Evolutionary conservation across 495 filamentous ascomycete genomes (phyloP).

Genomic region (Trichocladium antarcticum): DNA sequence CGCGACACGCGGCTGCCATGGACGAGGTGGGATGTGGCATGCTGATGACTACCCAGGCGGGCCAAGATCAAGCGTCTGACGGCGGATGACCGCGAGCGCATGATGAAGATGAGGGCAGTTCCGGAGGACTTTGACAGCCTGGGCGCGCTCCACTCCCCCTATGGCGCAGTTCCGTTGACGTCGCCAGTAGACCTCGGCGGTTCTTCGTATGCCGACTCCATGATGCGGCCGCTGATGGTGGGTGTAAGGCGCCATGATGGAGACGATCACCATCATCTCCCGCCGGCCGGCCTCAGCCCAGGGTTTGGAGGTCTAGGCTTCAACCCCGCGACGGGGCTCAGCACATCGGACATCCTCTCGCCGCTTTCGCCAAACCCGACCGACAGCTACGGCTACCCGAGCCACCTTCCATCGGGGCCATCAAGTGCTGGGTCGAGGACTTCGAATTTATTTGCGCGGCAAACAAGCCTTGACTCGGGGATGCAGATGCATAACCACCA

Average conservation of each 20-base stretch:
- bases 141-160: conserved; percentile 77
- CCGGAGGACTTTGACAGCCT: conserved; percentile 90
- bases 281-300: conserved; percentile 50
- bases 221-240: conserved; percentile 51
- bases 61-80: conserved; percentile 93
- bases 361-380: conserved; percentile 41
- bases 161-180: conserved; percentile 45
- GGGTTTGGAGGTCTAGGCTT: conserved; percentile 53
- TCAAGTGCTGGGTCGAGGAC: conserved; percentile 40
- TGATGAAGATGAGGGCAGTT: conserved; percentile 85
- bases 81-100: conserved; percentile 83
- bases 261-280: conserved; percentile 49
- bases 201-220: conserved; percentile 41
- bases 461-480: conserved; percentile 38
- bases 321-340: conserved; percentile 37
- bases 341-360: conserved; percentile 42
- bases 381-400: conserved; percentile 43
- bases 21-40: conserved; percentile 5
- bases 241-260: conserved; percentile 47
- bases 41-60: conserved; percentile 46
- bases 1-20: background rate
- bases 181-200: conserved; percentile 46
- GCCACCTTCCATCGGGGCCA: conserved; percentile 36
- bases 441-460: conserved; percentile 45
- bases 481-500: conserved; percentile 37